These are phyloP conservation scores for Tulasnella sp. DNA, from an alignment of 768 basidiomycete genomes.

Conservation along the genomic window DNA sequence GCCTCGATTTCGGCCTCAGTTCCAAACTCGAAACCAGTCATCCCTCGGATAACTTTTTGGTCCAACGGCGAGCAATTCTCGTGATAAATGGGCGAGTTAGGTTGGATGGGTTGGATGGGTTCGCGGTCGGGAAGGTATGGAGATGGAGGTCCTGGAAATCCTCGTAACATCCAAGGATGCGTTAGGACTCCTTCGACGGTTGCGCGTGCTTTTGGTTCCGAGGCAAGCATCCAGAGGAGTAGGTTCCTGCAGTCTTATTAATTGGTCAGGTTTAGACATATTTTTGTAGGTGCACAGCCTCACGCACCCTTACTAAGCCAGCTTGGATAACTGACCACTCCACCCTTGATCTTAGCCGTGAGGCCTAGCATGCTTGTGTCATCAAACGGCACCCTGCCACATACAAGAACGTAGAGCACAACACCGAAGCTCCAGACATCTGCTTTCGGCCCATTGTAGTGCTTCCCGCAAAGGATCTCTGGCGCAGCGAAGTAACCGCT, in stretches of 20 bases:
- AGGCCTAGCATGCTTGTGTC: constrained; percentile 98
- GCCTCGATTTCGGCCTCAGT: constrained; percentile 74
- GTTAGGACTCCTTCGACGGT: constrained; percentile 70
- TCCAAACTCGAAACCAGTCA: constrained; percentile 97
- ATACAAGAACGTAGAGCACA: constrained; percentile 93
- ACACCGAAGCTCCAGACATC: constrained; percentile 99
- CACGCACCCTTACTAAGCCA: constrained; percentile 84
- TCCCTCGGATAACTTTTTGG: constrained; percentile 69
- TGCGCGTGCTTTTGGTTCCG: constrained; percentile 73
- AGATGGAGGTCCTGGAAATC: constrained; percentile 68
- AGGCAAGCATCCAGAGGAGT: constrained; percentile 90
- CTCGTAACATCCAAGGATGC: constrained; percentile 90
- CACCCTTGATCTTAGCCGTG: constrained; percentile 97
- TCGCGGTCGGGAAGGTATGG: constrained; percentile 80
- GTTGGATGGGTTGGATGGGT: constrained; percentile 46
- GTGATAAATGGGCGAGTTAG: background rate
- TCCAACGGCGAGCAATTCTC: constrained; percentile 65
- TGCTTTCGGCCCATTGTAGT: constrained; percentile 95
- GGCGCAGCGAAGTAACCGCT: constrained; percentile 98
- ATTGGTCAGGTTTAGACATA: background rate
- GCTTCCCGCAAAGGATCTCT: constrained; percentile 90
- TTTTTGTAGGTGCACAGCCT: background rate
- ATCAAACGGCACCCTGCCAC: constrained; percentile 97
- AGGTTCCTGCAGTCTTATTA: constrained; percentile 81
- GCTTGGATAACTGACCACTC: constrained; percentile 90